A percentile compares a stretch with the other conserved stretches of the same genome.
These are phyloP conservation scores for Trichoderma parareesei DNA, from an alignment of 495 filamentous ascomycete species.

Conservation along the genomic window DNA sequence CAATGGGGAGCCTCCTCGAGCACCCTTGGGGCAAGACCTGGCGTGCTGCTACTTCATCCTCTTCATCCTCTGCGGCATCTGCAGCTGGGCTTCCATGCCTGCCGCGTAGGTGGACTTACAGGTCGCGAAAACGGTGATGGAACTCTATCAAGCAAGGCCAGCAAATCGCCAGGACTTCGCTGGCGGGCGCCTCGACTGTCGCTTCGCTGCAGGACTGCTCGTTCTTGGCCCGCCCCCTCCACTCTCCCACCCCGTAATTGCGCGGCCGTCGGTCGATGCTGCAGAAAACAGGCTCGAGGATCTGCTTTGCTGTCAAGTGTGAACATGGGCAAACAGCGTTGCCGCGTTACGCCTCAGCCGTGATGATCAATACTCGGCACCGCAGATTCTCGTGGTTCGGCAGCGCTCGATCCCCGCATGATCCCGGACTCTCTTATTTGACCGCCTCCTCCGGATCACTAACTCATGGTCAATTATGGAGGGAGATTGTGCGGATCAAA, in stretches of 20 bases:
- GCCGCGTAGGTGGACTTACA: not conserved
- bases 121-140: not conserved
- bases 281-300: not conserved
- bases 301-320: not conserved
- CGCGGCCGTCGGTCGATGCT: not conserved
- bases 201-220: not conserved
- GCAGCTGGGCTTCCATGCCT: not conserved
- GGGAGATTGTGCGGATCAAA: not conserved
- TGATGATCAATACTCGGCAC: not conserved
- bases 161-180: conserved; percentile 1
- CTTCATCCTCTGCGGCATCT: not conserved
- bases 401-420: not conserved
- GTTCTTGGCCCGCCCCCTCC: not conserved
- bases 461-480: not conserved
- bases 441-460: not conserved
- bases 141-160: conserved; percentile 2
- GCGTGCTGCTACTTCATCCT: no score
- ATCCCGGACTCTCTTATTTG: not conserved
- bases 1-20: not conserved
- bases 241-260: conserved; percentile 3
- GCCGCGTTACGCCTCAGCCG: not conserved
- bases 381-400: not conserved
- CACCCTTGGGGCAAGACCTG: not conserved
- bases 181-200: not conserved
- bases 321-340: not conserved